Percentiles rank a stretch among this genome's conserved stretches.
phyloP scores from a whole-genome alignment of 345 rosid genomes.

The Dipteronia dyeriana region DNA sequence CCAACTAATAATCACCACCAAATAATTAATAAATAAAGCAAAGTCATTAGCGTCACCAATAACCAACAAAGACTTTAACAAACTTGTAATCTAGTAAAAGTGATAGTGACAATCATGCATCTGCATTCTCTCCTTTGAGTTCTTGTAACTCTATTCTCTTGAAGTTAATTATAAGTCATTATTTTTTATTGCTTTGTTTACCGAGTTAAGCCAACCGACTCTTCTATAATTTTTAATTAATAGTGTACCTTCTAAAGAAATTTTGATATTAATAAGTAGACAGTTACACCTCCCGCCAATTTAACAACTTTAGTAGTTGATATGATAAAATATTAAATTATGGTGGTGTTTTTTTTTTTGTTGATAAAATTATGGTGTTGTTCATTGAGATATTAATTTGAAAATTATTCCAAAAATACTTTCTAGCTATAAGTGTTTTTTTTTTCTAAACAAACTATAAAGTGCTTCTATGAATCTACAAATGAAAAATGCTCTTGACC shows the following conservation, averaged over 20 bases:
- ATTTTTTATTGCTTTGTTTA: background rate
- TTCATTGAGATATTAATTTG: background rate
- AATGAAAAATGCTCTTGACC: background rate
- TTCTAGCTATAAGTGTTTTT: background rate
- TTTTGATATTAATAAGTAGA: background rate
- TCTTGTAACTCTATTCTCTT: conserved; percentile 13
- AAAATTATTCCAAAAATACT: background rate
- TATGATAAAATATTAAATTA: background rate
- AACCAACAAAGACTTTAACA: conserved; percentile 12
- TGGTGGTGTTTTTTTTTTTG: too few relatives aligned
- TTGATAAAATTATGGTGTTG: background rate
- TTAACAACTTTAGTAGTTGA: background rate
- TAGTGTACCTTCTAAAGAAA: background rate
- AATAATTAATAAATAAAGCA: conserved; percentile 11
- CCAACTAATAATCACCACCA: background rate
- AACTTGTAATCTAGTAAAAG: conserved; percentile 11
- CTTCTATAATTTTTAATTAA: background rate
- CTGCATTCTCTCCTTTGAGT: conserved; percentile 15
- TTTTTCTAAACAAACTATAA: too few relatives aligned
- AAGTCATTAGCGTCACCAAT: conserved; percentile 7
- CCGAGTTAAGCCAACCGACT: conserved; percentile 6
- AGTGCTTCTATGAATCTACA: background rate
- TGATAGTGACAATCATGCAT: conserved; percentile 13
- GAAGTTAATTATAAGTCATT: conserved; percentile 20
- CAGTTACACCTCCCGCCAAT: background rate